Evolutionary conservation across 495 filamentous ascomycete species (phyloP).

Genomic region (Tuber aestivum): DNA sequence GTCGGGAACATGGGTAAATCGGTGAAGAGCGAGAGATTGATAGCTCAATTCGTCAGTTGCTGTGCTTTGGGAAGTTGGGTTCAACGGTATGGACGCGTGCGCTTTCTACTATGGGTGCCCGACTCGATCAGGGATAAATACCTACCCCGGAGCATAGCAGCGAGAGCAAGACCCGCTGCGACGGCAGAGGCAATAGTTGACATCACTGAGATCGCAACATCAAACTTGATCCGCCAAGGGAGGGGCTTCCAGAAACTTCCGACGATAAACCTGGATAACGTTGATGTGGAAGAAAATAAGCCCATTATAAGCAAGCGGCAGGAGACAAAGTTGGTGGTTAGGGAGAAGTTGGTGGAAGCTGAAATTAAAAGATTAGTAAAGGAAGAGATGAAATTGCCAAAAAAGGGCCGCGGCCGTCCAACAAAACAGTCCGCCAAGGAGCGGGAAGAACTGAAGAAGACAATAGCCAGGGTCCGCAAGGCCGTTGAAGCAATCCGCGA

Average conservation of each 20-base stretch:
- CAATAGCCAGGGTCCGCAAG: not conserved
- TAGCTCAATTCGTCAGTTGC: slow-evolving; percentile 46
- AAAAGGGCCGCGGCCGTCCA: not conserved
- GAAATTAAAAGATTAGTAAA: not conserved
- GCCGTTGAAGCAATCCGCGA: not conserved
- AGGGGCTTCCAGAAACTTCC: slow-evolving; percentile 45
- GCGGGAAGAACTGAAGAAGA: not conserved
- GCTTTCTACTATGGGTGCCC: slow-evolving; percentile 61
- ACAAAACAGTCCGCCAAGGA: not conserved
- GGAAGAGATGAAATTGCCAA: not conserved
- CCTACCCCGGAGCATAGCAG: slow-evolving; percentile 52
- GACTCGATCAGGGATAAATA: slow-evolving; percentile 48
- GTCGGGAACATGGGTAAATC: slow-evolving; percentile 45
- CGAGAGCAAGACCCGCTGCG: slow-evolving; percentile 52
- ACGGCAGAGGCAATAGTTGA: slow-evolving; percentile 54
- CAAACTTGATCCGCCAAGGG: slow-evolving; percentile 40
- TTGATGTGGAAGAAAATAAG: not conserved
- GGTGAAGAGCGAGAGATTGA: slow-evolving; percentile 22
- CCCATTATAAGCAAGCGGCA: not conserved
- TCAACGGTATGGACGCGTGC: slow-evolving; percentile 61
- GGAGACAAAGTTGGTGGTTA: not conserved
- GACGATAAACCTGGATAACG: slow-evolving; percentile 15
- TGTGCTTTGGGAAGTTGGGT: slow-evolving; percentile 49
- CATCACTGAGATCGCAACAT: slow-evolving; percentile 49
- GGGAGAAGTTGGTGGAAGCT: not conserved